Evolutionary conservation across 2,329 filamentous ascomycete genomes (phyloP).

Genomic region (Talaromyces albobiverticillius): DNA sequence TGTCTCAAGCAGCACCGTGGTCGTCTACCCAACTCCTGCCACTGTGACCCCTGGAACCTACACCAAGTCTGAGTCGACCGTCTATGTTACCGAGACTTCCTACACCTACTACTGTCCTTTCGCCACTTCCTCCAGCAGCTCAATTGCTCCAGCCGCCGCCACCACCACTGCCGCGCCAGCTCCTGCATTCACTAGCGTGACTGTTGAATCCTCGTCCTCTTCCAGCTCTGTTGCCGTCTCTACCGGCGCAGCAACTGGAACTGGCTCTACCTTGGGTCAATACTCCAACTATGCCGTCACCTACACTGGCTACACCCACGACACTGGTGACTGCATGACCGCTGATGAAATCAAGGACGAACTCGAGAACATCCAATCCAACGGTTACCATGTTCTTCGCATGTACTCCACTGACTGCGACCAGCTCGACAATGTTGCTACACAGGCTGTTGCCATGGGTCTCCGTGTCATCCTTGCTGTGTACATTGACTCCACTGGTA

Average conservation of each 20-base stretch:
- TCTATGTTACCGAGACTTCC: conserved; percentile 67
- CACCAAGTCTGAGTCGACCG: conserved; percentile 63
- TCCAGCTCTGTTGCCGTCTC: conserved; percentile 21
- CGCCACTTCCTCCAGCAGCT: conserved; percentile 39
- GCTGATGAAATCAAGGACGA: conserved; percentile 58
- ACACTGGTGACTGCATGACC: conserved; percentile 61
- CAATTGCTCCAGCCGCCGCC: conserved; percentile 22
- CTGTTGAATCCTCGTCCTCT: conserved; percentile 21
- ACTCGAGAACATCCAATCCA: conserved; percentile 59
- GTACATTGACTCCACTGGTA: conserved; percentile 67
- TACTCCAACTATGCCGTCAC: conserved; percentile 69
- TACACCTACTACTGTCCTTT: conserved; percentile 71
- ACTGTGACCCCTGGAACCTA: conserved; percentile 69
- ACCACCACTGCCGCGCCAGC: conserved; percentile 19
- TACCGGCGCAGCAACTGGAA: conserved; percentile 17
- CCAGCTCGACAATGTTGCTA: conserved; percentile 72
- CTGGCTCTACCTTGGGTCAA: conserved; percentile 25
- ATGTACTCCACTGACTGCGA: conserved; percentile 91
- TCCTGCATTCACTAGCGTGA: conserved; percentile 23
- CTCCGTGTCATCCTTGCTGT: conserved; percentile 83
- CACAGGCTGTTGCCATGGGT: conserved; percentile 63
- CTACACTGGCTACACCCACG: conserved; percentile 70
- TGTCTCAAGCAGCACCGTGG: conserved; percentile 51
- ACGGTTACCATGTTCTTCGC: conserved; percentile 70
- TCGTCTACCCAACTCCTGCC: conserved; percentile 63